Percentiles rank a stretch among this genome's conserved stretches.
These are phyloP conservation scores for Coriaria nepalensis DNA, from an alignment of 306 rosid genomes.

Conservation along the genomic window DNA sequence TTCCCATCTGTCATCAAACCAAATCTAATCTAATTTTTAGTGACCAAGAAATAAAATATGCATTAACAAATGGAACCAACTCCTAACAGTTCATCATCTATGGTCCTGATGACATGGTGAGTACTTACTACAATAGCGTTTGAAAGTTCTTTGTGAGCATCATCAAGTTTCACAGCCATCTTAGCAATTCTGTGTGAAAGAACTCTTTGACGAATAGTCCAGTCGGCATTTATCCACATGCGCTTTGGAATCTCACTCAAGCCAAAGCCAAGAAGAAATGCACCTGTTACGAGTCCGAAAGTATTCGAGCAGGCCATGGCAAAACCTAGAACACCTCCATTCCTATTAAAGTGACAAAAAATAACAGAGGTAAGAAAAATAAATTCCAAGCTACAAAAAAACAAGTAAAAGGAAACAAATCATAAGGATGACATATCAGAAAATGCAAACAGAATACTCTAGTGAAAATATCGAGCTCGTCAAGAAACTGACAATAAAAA, in stretches of 20 bases:
- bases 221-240: conserved; percentile 80
- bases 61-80: not conserved
- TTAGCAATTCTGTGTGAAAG: conserved; percentile 94
- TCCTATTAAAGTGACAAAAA: conserved; percentile 39
- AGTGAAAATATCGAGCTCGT: too few species aligned
- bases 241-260: conserved; percentile 89
- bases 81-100: too few species aligned
- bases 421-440: too few species aligned
- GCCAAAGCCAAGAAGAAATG: conserved; percentile 97
- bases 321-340: conserved; percentile 52
- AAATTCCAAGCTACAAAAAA: not conserved
- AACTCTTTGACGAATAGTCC: conserved; percentile 87
- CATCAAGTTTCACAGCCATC: conserved; percentile 91
- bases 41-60: too few species aligned
- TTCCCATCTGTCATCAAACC: too few species aligned
- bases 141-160: conserved; percentile 92
- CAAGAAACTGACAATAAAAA: too few species aligned
- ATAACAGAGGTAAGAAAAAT: conserved; percentile 7
- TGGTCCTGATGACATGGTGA: not conserved
- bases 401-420: too few species aligned
- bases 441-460: too few species aligned
- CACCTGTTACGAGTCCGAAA: conserved; percentile 97
- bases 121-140: conserved; percentile 79
- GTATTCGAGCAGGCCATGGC: conserved; percentile 99
- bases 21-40: too few species aligned